Base-by-base conservation (phyloP, 139 green algal species). In the Chlamydomonas sp. region DNA sequence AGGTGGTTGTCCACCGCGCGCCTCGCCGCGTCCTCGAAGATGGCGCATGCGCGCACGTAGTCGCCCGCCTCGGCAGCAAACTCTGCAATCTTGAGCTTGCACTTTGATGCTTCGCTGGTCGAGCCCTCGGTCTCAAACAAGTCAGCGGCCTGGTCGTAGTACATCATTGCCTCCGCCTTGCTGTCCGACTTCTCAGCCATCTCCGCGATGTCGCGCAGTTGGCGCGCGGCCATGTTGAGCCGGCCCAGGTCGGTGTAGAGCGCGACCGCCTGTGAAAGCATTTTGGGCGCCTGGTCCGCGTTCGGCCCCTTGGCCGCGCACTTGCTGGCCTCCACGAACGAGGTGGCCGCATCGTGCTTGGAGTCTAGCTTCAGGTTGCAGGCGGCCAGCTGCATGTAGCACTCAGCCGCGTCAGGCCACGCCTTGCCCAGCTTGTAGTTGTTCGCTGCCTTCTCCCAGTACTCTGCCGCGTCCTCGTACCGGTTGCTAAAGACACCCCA, bases 381-480 rank as follows among this genome's bases (percentile, higher is more conserved):
- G 22, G 90, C 81, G 29, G 91, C 86, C 6, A 97, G 78, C 78
- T 89, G 84, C 26, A 77, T 70, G 77, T 90, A 97, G 3, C 76
- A 80, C n/a, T 94, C 78, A 6, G 76, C 87, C 5, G 84, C 90
- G 20, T 96, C 82, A 26, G 79, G 66, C 85, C 86, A 83, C 58
- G 54, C 73, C 58, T 98, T 98, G 20, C 78, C 91, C 1, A 98
- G 82, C 78, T 98, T 98, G 84, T 90, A 98, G 48, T 96, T 84
- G 66, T 95, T 97, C 6, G 81, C 91, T 20, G 91, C 94, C 75
- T 91, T 92, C 76, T 97, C 94, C 38, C 91, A 80, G 6, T 96
- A 76, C 66, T 97, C 91, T 38, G 88, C 90, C 5, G 94, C 94
- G 30, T 98, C 94, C 65, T 98, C 94, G 65, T 96, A 90, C 66